These are phyloP conservation scores for Mercurialis annua DNA, from an alignment of 345 rosid genomes.

Conservation along the genomic window DNA sequence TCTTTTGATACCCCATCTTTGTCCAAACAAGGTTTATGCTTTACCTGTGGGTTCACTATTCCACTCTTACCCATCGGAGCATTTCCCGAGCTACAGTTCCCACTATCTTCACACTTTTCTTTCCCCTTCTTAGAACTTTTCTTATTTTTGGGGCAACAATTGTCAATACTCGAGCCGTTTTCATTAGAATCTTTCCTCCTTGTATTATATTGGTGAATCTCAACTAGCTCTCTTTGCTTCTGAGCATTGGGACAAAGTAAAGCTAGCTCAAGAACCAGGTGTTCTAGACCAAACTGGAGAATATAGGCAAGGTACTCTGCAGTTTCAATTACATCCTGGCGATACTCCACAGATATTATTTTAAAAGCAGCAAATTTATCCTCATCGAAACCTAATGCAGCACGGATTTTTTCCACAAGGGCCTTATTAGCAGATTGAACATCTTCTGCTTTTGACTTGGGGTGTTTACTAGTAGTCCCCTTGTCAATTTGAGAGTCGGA, in stretches of 20 bases:
- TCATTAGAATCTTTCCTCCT: neutral
- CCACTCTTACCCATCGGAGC: neutral
- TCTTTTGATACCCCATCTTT: neutral
- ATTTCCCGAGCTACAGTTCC: slow-evolving; percentile 3
- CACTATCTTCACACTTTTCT: slow-evolving; percentile 17
- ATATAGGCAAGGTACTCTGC: slow-evolving; percentile 25
- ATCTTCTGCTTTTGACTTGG: neutral
- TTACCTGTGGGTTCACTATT: neutral
- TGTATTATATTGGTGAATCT: slow-evolving; percentile 19
- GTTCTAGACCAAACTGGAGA: slow-evolving; percentile 23
- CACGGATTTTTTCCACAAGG: slow-evolving; percentile 25
- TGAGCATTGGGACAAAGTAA: slow-evolving; percentile 20
- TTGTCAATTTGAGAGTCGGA: slow-evolving; percentile 1
- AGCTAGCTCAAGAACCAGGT: slow-evolving; percentile 27
- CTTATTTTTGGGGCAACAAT: neutral
- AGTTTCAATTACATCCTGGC: slow-evolving; percentile 16
- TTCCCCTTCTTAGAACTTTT: slow-evolving; percentile 20
- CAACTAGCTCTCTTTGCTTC: slow-evolving; percentile 28
- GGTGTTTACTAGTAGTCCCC: neutral
- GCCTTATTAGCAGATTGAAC: slow-evolving; percentile 27
- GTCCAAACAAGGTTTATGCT: neutral
- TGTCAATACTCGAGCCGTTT: slow-evolving; percentile 8
- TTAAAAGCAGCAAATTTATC: slow-evolving; percentile 25
- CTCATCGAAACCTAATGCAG: slow-evolving; percentile 18
- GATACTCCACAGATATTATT: slow-evolving; percentile 18